Percentiles rank a stretch among this genome's conserved stretches.
Conservation (phyloP, 2,329 filamentous ascomycete species). For the Xylaria sp. region DNA sequence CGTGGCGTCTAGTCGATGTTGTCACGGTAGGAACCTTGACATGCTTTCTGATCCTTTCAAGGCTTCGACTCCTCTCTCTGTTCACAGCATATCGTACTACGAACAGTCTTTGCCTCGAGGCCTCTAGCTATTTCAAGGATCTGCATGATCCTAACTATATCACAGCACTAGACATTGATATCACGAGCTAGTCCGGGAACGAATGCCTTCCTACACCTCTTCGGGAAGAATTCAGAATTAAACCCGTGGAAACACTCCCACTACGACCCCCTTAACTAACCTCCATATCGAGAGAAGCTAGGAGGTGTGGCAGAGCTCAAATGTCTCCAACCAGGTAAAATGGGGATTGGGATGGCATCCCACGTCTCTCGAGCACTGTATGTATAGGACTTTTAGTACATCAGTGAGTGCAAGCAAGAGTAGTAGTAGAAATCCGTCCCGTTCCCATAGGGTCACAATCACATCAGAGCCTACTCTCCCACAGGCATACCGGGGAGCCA, state of each 20-base stretch:
- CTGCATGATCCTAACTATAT: too few relatives aligned
- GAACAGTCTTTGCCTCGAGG: too few relatives aligned
- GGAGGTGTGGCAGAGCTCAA: not conserved
- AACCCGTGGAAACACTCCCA: not conserved
- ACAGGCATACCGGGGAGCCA: too few relatives aligned
- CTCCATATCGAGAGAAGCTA: not conserved
- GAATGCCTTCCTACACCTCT: too few relatives aligned
- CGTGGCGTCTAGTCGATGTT: not conserved
- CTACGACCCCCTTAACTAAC: not conserved
- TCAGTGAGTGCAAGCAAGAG: too few relatives aligned
- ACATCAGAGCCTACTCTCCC: not conserved
- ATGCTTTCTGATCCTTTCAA: not conserved
- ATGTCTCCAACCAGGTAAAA: not conserved
- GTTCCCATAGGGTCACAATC: not conserved
- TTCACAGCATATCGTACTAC: too few relatives aligned
- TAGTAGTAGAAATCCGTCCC: conserved; percentile 17
- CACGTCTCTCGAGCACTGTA: not conserved
- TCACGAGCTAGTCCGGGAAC: too few relatives aligned
- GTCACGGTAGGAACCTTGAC: not conserved
- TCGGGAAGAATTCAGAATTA: not conserved
- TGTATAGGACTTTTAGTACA: too few relatives aligned
- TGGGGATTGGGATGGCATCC: not conserved
- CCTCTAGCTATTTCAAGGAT: too few relatives aligned
- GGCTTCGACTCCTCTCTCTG: not conserved
- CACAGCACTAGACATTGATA: too few relatives aligned